These are phyloP conservation scores for Cetraspora pellucida DNA, from an alignment of 192 early-diverging fungal species.

Conservation along the genomic window DNA sequence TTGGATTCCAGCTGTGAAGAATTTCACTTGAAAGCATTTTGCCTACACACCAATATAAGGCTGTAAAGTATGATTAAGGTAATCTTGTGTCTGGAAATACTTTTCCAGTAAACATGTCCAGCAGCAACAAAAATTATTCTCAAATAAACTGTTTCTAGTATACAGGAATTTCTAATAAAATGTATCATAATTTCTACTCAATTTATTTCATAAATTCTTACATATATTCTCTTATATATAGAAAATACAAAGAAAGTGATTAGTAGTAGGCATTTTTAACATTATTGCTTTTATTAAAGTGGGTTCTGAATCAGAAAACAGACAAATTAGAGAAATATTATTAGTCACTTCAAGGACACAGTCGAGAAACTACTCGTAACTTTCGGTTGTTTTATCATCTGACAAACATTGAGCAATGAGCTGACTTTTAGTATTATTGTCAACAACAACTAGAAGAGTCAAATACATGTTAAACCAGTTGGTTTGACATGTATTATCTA, in stretches of 20 bases:
- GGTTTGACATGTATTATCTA: neutral
- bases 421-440: neutral
- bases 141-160: neutral
- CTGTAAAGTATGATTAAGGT: neutral
- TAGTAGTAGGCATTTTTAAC: neutral
- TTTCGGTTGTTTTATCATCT: neutral
- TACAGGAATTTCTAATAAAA: neutral
- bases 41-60: neutral
- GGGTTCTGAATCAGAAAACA: neutral
- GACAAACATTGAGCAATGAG: neutral
- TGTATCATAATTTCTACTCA: neutral
- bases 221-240: neutral
- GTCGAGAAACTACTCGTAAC: neutral
- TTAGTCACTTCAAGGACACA: neutral
- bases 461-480: neutral
- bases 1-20: neutral
- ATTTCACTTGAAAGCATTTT: neutral
- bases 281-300: neutral
- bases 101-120: neutral
- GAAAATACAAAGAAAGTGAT: neutral
- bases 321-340: neutral
- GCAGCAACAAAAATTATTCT: neutral
- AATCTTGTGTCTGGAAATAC: neutral
- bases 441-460: neutral
- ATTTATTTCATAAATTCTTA: neutral